These are phyloP conservation scores for Biscutella laevigata DNA, from an alignment of 441 rosid genomes.

Conservation along the genomic window DNA sequence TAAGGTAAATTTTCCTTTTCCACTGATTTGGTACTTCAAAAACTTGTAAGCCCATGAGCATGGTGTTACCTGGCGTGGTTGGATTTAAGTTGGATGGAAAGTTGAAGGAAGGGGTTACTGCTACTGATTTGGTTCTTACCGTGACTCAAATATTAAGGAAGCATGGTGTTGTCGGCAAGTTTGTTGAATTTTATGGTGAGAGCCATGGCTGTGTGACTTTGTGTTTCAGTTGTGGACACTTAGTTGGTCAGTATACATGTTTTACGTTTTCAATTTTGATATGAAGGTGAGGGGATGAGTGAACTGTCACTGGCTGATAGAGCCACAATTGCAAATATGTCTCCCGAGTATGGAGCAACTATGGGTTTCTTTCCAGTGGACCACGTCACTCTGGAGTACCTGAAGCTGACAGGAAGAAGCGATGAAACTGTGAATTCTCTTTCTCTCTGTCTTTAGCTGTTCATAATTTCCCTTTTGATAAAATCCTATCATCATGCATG, in stretches of 20 bases:
- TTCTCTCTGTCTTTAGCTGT: constrained; percentile 1
- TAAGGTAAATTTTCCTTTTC: too few species aligned
- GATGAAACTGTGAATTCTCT: constrained; percentile 44
- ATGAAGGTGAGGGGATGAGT: constrained; percentile 57
- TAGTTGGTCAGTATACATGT: too few species aligned
- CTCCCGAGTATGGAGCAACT: constrained; percentile 70
- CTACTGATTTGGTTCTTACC: constrained; percentile 61
- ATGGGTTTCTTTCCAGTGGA: constrained; percentile 77
- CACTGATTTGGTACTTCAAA: constrained; percentile 14
- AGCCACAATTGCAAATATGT: constrained; percentile 68
- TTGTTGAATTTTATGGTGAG: constrained; percentile 65
- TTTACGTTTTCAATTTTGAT: too few species aligned
- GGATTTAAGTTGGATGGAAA: constrained; percentile 52
- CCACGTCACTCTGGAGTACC: constrained; percentile 55
- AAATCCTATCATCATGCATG: too few species aligned
- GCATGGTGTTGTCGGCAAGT: constrained; percentile 67
- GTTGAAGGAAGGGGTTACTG: constrained; percentile 49
- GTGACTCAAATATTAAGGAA: constrained; percentile 58
- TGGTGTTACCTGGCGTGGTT: constrained; percentile 65
- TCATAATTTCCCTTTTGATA: too few species aligned
- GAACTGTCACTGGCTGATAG: constrained; percentile 54
- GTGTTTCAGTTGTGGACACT: too few species aligned
- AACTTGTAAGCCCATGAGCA: constrained; percentile 57
- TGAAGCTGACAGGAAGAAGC: constrained; percentile 56
- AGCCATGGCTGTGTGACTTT: too few species aligned